Percentiles rank a stretch among this genome's conserved stretches.
These are phyloP conservation scores for Yarrowia porcina DNA, from an alignment of 805 yeast genomes.

Conservation along the genomic window DNA sequence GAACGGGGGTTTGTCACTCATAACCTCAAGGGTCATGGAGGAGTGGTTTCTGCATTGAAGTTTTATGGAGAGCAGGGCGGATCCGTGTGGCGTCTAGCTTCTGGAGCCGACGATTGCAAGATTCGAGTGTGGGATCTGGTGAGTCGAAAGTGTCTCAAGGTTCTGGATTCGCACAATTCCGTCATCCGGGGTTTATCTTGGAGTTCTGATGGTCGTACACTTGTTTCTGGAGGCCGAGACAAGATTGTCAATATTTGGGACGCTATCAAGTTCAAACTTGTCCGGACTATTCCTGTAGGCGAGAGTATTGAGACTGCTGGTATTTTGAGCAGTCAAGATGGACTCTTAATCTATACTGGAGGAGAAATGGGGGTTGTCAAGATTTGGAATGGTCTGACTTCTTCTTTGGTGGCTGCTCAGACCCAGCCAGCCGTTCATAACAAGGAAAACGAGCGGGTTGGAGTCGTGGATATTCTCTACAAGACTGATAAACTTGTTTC, in stretches of 20 bases:
- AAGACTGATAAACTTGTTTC: slow-evolving; percentile 36
- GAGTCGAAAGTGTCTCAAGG: slow-evolving; percentile 62
- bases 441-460: slow-evolving; percentile 57
- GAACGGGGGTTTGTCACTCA: slow-evolving; percentile 87
- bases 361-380: slow-evolving; percentile 72
- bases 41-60: slow-evolving; percentile 70
- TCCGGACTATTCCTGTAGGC: slow-evolving; percentile 65
- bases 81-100: slow-evolving; percentile 69
- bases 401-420: slow-evolving; percentile 45
- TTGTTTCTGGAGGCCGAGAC: slow-evolving; percentile 89
- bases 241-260: slow-evolving; percentile 63
- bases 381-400: slow-evolving; percentile 57
- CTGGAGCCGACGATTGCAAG: slow-evolving; percentile 60
- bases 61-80: slow-evolving; percentile 70
- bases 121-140: slow-evolving; percentile 63
- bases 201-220: slow-evolving; percentile 47
- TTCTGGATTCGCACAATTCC: slow-evolving; percentile 69
- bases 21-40: slow-evolving; percentile 88
- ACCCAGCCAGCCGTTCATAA: slow-evolving; percentile 37
- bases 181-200: slow-evolving; percentile 86
- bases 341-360: slow-evolving; percentile 56
- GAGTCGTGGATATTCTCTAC: slow-evolving; percentile 55
- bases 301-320: slow-evolving; percentile 47
- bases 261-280: slow-evolving; percentile 51
- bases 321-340: slow-evolving; percentile 33